Evolutionary conservation across 2,329 filamentous ascomycete genomes (phyloP), one percentile per base, ranked within the genome.

Genomic region (Pseudocercospora musae): DNA sequence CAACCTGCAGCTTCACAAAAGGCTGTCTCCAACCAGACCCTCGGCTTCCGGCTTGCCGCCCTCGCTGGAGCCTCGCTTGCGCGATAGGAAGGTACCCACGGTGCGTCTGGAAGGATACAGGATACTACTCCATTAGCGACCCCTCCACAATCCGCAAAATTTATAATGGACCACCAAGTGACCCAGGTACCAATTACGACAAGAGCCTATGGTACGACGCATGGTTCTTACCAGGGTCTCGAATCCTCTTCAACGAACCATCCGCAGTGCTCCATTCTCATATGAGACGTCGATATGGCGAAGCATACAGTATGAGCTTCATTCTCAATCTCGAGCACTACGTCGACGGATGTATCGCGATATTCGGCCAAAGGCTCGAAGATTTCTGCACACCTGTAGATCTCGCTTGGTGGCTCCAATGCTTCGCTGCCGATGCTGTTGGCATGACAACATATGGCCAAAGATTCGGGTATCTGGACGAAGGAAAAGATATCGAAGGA

Each of bases 351-450:
- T 57, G 44, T 21, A 31, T 54, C 21, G 54, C 50, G 2, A 27
- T 61, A 7, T 54, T 65, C 7, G 29, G 40, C 0, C 40, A 62
- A 49, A 33, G 52, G 6, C 25, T 70, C 9, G n/a, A 55, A 13
- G 57, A 52, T 11, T 33, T 44, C 4, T 27, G 66, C 9, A 23
- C 57, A 15, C 56, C 40, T 18, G 25, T 64, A 8, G 42, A 65
- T 58, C 25, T 68, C 9, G 20, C 27, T 6, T 31, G 57, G 21
- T 63, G 60, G 58, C 13, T 63, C 18, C 62, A 64, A 29, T 78
- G 74, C 60, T 79, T 77, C 25, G 77, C 77, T 0, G 78, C 79
- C 54, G 77, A 79, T 58, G 76, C 78, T 1, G 76, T 78, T 18
- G 73, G 72, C 0, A 60, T 70, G 21, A 75, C 78, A 25, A 78